Percentiles rank a stretch among this genome's conserved stretches.
Conservation (phyloP, 257 asterid species). For the Fraxinus americana region DNA sequence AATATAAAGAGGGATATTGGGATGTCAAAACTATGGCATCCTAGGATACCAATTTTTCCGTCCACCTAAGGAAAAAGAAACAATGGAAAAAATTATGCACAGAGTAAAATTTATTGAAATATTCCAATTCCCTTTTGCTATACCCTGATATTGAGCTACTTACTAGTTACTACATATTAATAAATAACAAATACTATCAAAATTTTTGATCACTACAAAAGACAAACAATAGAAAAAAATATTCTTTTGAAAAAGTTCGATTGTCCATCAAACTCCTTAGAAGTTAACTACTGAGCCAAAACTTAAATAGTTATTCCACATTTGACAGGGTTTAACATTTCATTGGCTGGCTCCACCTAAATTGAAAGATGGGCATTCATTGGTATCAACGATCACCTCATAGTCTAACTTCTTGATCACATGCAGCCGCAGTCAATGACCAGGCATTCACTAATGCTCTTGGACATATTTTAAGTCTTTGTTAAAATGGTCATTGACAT, state of each 20-base stretch:
- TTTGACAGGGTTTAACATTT: too few species aligned
- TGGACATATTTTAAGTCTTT: too few species aligned
- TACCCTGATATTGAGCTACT: too few species aligned
- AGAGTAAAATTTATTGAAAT: too few species aligned
- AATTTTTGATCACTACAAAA: too few species aligned
- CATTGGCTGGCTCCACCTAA: neutral
- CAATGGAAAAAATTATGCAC: neutral
- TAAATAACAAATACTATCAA: too few species aligned
- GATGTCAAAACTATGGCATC: neutral
- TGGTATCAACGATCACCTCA: neutral
- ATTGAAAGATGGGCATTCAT: neutral
- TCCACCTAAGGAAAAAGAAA: neutral
- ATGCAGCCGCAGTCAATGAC: neutral
- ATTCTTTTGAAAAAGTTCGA: neutral
- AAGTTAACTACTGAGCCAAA: neutral
- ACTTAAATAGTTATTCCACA: too few species aligned
- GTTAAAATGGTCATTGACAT: too few species aligned
- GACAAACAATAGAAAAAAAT: neutral
- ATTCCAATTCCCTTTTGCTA: neutral
- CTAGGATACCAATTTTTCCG: neutral
- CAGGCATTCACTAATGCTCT: neutral
- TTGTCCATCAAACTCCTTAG: neutral
- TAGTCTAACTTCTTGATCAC: neutral
- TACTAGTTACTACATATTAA: too few species aligned
- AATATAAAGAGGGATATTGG: neutral